These are phyloP conservation scores for sunflower (Helianthus annuus) DNA, from an alignment of 129 eudicot species.

Conservation along the genomic window DNA sequence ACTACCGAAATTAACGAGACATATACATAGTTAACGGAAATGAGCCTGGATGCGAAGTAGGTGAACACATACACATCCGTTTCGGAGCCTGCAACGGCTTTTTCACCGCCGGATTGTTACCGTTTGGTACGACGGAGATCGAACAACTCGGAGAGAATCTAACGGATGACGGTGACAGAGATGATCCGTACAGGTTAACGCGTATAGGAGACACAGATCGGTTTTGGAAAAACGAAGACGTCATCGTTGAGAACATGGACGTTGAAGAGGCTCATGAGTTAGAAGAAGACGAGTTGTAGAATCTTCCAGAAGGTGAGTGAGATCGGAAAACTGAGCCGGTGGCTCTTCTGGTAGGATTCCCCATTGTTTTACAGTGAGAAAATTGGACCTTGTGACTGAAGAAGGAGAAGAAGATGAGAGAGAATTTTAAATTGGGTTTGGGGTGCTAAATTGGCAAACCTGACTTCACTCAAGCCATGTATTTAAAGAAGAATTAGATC, in stretches of 20 bases:
- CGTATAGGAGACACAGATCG: conserved; percentile 60
- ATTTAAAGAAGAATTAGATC: no score
- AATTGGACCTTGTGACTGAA: no score
- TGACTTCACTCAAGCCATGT: conserved; percentile 48
- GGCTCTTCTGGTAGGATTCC: conserved; percentile 45
- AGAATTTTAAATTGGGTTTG: conserved; percentile 24
- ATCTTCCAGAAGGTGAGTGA: conserved; percentile 50
- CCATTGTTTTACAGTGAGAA: no score
- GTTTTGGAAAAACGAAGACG: conserved; percentile 29
- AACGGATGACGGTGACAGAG: conserved; percentile 32
- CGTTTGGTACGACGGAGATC: conserved; percentile 31
- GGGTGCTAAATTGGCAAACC: conserved; percentile 75
- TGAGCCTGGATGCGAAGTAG: conserved; percentile 92
- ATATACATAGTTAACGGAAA: conserved; percentile 1
- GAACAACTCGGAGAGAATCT: conserved; percentile 55
- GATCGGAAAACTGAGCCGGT: conserved; percentile 61
- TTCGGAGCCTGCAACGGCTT: conserved; percentile 42
- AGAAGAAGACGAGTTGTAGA: conserved; percentile 30
- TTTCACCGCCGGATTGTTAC: conserved; percentile 27
- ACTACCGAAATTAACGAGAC: neutral
- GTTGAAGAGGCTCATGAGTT: conserved; percentile 38
- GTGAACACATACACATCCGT: conserved; percentile 88
- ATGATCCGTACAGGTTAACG: conserved; percentile 29
- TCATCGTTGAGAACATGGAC: conserved; percentile 35
- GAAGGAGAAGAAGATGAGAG: conserved; percentile 21